Conservation (phyloP, 129 eudicot genomes). For the Flaveria bidentis region DNA sequence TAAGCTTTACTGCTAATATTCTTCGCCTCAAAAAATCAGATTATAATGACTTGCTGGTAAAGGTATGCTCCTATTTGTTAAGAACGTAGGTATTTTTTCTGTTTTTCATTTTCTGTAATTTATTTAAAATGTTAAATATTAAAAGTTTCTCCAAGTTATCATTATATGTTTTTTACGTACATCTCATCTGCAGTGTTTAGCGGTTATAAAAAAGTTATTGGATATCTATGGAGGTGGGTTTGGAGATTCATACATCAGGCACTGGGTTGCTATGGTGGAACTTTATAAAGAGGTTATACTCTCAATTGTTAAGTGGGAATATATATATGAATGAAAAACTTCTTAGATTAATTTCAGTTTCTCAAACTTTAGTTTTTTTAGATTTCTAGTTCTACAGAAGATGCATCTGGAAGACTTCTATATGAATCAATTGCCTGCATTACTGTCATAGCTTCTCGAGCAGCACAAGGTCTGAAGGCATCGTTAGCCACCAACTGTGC, state of each 20-base stretch:
- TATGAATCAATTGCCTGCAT: slow-evolving; percentile 76
- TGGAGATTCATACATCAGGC: slow-evolving; percentile 63
- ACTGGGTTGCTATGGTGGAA: slow-evolving; percentile 76
- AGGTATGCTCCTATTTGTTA: slow-evolving; percentile 48
- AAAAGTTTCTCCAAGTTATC: background rate
- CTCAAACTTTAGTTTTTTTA: slow-evolving; percentile 27
- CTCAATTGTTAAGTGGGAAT: background rate
- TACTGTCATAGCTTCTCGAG: slow-evolving; percentile 66
- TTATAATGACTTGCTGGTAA: slow-evolving; percentile 58
- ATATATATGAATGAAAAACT: slow-evolving; percentile 10
- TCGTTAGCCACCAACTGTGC: slow-evolving; percentile 43
- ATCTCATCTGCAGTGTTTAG: slow-evolving; percentile 67
- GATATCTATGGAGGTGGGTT: slow-evolving; percentile 59
- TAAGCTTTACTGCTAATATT: slow-evolving; percentile 61
- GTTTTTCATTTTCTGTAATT: background rate
- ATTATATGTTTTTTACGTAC: slow-evolving; percentile 12
- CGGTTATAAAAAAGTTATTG: slow-evolving; percentile 56
- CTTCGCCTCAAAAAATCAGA: slow-evolving; percentile 43
- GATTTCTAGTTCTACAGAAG: slow-evolving; percentile 60
- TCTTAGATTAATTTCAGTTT: slow-evolving; percentile 24
- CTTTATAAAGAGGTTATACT: slow-evolving; percentile 70
- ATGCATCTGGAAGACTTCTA: slow-evolving; percentile 71
- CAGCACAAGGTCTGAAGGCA: slow-evolving; percentile 63
- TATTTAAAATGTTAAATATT: background rate
- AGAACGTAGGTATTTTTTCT: background rate